These are phyloP conservation scores for Antitrichia curtipendula DNA, from an alignment of 225 moss, liverwort and hornwort species.

Conservation along the genomic window DNA sequence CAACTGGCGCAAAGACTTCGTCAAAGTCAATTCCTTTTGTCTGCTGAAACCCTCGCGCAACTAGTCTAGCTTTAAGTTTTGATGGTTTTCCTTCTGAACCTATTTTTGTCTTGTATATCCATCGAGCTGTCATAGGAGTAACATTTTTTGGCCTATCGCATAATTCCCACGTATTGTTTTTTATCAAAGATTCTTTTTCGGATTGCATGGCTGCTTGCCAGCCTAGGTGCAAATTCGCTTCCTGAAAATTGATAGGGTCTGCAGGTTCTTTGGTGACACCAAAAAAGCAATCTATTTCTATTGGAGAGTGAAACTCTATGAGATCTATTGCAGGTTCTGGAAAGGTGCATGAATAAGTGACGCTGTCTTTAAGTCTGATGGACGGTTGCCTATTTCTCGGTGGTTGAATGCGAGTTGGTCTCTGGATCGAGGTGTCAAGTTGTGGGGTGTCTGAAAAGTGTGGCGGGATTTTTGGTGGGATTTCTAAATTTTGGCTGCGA, in stretches of 20 bases:
- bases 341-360: too few species aligned
- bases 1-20: background rate
- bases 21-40: background rate
- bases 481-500: too few species aligned
- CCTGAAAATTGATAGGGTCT: accelerated
- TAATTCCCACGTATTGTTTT: background rate
- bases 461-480: too few species aligned
- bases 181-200: accelerated
- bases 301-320: too few species aligned
- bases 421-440: too few species aligned
- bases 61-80: background rate
- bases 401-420: too few species aligned
- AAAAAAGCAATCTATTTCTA: background rate
- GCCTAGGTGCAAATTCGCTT: accelerated
- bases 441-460: too few species aligned
- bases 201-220: accelerated
- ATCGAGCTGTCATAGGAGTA: accelerated
- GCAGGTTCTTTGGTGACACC: accelerated
- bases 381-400: too few species aligned
- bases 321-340: accelerated
- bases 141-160: accelerated
- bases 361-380: accelerated
- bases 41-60: background rate
- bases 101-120: background rate
- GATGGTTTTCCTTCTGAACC: background rate